These are phyloP conservation scores for Pseudocercospora fuligena DNA, from an alignment of 2,329 filamentous ascomycete species.

Conservation along the genomic window DNA sequence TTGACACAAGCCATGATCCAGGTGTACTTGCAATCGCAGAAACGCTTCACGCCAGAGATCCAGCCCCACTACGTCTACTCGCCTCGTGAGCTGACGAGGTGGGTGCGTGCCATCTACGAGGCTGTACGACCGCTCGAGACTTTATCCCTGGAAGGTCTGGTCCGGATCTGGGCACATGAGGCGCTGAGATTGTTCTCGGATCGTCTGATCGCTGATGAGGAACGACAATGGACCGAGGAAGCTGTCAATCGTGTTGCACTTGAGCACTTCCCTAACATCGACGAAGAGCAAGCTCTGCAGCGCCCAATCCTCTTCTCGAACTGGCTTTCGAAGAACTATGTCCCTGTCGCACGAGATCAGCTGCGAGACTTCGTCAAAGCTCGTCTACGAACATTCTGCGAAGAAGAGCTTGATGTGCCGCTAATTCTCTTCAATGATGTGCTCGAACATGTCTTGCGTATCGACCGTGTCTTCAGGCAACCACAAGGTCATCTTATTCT, in stretches of 20 bases:
- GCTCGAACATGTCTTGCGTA: constrained; percentile 94
- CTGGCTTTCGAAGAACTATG: constrained; percentile 98
- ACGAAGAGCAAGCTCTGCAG: constrained; percentile 84
- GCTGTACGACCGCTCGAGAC: constrained; percentile 90
- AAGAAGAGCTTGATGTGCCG: constrained; percentile 98
- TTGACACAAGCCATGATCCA: constrained; percentile 98
- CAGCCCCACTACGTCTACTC: constrained; percentile 99
- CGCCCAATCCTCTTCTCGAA: constrained; percentile 98
- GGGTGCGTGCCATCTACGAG: constrained; percentile 97
- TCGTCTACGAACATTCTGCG: constrained; percentile 95
- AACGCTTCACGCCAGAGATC: constrained; percentile 92
- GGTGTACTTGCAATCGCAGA: constrained; percentile 92
- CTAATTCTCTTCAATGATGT: constrained; percentile 99
- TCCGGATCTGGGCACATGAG: constrained; percentile 98
- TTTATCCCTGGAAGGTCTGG: constrained; percentile 84
- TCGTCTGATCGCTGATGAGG: constrained; percentile 90
- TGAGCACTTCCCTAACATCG: constrained; percentile 93
- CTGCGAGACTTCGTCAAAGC: constrained; percentile 97
- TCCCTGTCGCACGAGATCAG: constrained; percentile 93
- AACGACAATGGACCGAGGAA: constrained; percentile 93
- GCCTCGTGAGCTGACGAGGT: constrained; percentile 94
- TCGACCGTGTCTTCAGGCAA: constrained; percentile 97
- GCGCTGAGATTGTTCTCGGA: constrained; percentile 96
- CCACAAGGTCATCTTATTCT: constrained; percentile 97
- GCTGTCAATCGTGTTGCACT: constrained; percentile 83